Conservation (phyloP, 2,329 filamentous ascomycete species). For the Tolypocladium album region DNA sequence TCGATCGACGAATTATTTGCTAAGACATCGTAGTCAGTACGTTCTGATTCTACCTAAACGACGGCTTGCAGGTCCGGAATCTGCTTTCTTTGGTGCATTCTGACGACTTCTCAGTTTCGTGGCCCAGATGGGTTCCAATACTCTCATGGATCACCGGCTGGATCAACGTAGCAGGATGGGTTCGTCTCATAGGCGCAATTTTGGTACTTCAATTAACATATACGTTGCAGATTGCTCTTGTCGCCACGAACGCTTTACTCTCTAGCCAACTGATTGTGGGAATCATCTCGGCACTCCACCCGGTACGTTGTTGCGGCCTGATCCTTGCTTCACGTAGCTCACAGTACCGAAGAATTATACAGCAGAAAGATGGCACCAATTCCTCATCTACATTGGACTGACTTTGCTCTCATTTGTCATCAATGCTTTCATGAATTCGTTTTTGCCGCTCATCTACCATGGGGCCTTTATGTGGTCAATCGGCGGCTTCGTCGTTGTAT, state of each 20-base stretch:
- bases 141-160: constrained; percentile 32
- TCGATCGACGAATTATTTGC: constrained; percentile 40
- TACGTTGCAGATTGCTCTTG: constrained; percentile 38
- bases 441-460: constrained; percentile 41
- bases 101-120: constrained; percentile 7
- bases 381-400: constrained; percentile 36
- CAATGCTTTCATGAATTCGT: constrained; percentile 19
- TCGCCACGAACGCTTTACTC: constrained; percentile 56
- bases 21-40: constrained; percentile 2
- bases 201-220: background rate
- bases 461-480: constrained; percentile 61
- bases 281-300: constrained; percentile 50
- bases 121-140: constrained; percentile 12
- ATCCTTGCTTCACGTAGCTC: background rate
- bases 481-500: constrained; percentile 56
- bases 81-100: background rate
- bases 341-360: constrained; percentile 28
- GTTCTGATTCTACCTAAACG: background rate
- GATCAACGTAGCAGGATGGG: constrained; percentile 60
- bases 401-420: constrained; percentile 15
- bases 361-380: constrained; percentile 56
- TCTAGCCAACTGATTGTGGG: constrained; percentile 56
- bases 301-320: constrained; percentile 11
- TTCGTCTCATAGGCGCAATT: constrained; percentile 1
- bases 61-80: background rate